Conservation (phyloP, 768 basidiomycete species). For the Gautieria morchelliformis region DNA sequence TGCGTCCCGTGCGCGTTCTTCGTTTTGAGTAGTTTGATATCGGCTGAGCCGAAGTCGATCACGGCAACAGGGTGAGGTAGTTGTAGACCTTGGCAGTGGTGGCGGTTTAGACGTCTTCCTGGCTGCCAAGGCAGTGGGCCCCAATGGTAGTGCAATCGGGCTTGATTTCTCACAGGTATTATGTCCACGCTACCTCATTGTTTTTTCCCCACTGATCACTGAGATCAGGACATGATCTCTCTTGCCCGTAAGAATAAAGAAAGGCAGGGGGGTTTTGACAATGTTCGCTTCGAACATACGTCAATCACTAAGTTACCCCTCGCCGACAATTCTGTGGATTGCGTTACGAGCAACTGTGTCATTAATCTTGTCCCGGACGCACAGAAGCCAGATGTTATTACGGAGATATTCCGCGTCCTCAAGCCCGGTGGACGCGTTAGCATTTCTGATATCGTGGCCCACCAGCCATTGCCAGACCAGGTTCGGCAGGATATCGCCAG, state of each 20-base stretch:
- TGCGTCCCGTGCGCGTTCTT: neutral
- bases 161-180: conserved; percentile 40
- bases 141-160: conserved; percentile 41
- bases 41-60: too few species aligned
- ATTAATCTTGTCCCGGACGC: conserved; percentile 37
- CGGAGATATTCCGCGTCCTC: conserved; percentile 40
- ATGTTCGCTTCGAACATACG: conserved; percentile 40
- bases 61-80: conserved; percentile 37
- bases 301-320: conserved; percentile 39
- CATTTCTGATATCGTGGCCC: too few species aligned
- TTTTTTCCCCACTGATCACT: neutral
- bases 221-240: conserved; percentile 38
- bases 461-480: too few species aligned
- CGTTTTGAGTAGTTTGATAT: neutral
- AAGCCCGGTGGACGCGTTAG: conserved; percentile 37
- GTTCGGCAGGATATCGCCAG: too few species aligned
- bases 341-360: conserved; percentile 49
- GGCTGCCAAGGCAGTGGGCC: conserved; percentile 40
- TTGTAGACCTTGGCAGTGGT: conserved; percentile 50
- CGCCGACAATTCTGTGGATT: conserved; percentile 38
- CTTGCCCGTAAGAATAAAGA: conserved; percentile 38
- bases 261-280: conserved; percentile 32
- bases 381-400: conserved; percentile 33
- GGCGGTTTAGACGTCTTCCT: conserved; percentile 48
- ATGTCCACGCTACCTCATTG: conserved; percentile 9